These are phyloP conservation scores for Hygrophila difformis DNA, from an alignment of 257 asterid genomes.

Conservation along the genomic window DNA sequence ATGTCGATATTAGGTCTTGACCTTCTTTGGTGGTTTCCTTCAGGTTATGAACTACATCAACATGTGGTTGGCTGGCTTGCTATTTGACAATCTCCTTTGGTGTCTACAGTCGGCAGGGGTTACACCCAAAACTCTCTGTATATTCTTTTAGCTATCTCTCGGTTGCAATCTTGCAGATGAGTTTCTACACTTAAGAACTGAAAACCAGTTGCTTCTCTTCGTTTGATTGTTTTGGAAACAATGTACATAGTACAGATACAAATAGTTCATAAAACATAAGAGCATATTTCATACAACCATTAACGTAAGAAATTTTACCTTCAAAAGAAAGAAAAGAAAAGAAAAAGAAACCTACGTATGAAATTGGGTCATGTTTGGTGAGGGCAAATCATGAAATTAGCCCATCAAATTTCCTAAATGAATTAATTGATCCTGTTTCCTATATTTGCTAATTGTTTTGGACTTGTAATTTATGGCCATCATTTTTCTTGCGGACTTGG, in stretches of 20 bases:
- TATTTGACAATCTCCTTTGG: conserved; percentile 14
- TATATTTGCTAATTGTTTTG: conserved; percentile 4
- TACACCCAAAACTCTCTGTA: conserved; percentile 25
- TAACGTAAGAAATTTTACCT: no score
- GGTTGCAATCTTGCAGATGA: conserved; percentile 95
- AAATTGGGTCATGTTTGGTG: no score
- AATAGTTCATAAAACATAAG: conserved; percentile 17
- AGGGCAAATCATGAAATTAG: no score
- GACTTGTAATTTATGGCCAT: conserved; percentile 7
- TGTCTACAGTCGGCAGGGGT: conserved; percentile 20
- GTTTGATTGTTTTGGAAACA: conserved; percentile 17
- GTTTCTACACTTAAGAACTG: conserved; percentile 82
- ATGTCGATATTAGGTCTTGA: no score
- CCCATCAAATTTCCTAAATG: no score
- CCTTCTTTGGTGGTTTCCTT: no score
- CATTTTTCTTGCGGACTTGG: neutral
- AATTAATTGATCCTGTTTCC: neutral
- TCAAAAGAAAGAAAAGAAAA: conserved; percentile 5
- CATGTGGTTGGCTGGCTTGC: conserved; percentile 14
- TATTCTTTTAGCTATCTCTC: conserved; percentile 56
- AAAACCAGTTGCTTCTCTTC: conserved; percentile 29
- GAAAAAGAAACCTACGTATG: no score
- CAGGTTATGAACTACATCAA: no score
- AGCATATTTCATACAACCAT: no score
- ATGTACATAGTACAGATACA: conserved; percentile 29